Percentiles rank a stretch among this genome's conserved stretches.
phyloP scores from a whole-genome alignment of 2,329 filamentous ascomycete genomes.

The Sphaerulina musiva region DNA sequence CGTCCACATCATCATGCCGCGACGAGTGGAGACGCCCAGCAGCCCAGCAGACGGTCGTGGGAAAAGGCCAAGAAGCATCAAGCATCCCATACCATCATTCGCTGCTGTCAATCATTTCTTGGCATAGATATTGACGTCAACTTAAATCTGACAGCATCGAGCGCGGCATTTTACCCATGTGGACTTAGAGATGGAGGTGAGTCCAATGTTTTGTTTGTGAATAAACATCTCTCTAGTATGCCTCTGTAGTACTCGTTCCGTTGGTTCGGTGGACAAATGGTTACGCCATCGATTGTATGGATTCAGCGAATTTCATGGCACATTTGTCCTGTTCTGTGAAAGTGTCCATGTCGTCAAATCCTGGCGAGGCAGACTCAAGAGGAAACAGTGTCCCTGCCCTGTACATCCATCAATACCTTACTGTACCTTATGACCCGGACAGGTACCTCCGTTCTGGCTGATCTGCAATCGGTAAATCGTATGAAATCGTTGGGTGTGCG shows the following conservation, averaged over 20 bases:
- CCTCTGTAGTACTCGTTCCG: not conserved
- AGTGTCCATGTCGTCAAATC: too few species aligned
- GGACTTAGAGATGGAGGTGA: not conserved
- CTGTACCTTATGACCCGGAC: too few species aligned
- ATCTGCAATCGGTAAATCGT: not conserved
- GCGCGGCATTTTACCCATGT: not conserved
- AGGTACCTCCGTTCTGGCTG: not conserved
- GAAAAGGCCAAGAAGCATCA: not conserved
- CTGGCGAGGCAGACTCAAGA: too few species aligned
- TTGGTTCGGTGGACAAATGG: not conserved
- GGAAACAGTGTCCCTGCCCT: too few species aligned
- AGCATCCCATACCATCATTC: not conserved
- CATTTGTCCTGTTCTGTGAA: not conserved
- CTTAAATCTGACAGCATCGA: not conserved
- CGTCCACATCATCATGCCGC: too few species aligned
- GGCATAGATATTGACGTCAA: not conserved
- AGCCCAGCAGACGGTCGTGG: not conserved
- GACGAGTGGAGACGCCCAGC: not conserved
- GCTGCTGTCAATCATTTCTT: not conserved
- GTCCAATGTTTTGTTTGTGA: not conserved
- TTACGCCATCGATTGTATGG: not conserved
- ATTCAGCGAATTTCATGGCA: not conserved
- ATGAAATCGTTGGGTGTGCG: conserved; percentile 4
- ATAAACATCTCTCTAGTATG: too few species aligned
- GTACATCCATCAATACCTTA: too few species aligned